These are phyloP conservation scores for Starmerella vaccinii DNA, from an alignment of 805 yeast genomes.

Conservation along the genomic window DNA sequence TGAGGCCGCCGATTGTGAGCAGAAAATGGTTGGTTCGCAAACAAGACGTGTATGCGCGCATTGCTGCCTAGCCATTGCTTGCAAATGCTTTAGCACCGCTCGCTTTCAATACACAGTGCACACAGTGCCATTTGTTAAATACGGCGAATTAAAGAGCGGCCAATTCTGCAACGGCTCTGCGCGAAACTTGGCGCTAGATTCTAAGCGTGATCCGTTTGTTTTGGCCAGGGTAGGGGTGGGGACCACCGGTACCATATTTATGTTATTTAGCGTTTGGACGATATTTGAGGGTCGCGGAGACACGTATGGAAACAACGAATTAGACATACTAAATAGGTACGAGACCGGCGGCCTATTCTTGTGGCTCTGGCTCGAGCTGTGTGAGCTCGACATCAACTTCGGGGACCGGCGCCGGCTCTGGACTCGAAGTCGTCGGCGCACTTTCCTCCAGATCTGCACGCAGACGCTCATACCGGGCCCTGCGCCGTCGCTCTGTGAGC, in stretches of 20 bases:
- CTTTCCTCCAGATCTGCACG: constrained; percentile 20
- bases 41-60: too few species aligned
- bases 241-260: background rate
- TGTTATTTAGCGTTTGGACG: background rate
- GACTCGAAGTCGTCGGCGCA: background rate
- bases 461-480: constrained; percentile 28
- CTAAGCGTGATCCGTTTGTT: background rate
- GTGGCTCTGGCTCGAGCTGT: constrained; percentile 24
- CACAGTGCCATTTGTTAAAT: too few species aligned
- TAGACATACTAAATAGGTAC: background rate
- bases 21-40: too few species aligned
- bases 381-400: constrained; percentile 21
- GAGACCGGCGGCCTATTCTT: background rate
- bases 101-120: too few species aligned
- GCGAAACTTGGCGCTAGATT: too few species aligned
- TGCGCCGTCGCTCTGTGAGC: constrained; percentile 27
- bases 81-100: too few species aligned
- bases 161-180: too few species aligned
- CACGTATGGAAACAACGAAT: background rate
- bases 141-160: too few species aligned
- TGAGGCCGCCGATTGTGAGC: too few species aligned
- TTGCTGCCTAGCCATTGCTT: too few species aligned
- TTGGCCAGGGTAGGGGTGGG: background rate
- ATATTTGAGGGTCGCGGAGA: background rate
- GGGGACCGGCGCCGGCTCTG: constrained; percentile 10